Conservation (phyloP, 164 flowering plant genomes). For the Echeveria elegans region DNA sequence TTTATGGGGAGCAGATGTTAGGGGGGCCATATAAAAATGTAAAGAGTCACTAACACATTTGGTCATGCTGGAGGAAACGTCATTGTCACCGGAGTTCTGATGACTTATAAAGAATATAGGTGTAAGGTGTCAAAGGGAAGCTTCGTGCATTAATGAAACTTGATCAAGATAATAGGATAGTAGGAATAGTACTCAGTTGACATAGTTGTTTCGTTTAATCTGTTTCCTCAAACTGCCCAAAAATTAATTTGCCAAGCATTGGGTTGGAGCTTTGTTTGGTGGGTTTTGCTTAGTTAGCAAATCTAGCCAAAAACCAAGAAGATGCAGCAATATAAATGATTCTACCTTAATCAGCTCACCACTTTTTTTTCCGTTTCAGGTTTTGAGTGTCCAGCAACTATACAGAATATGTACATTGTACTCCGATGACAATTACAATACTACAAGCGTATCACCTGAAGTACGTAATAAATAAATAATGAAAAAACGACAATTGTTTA, state of each 20-base stretch:
- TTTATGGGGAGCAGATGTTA: not conserved
- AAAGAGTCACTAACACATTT: too few relatives aligned
- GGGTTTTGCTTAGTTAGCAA: too few relatives aligned
- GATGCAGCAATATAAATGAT: not conserved
- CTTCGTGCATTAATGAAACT: not conserved
- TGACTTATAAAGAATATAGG: too few relatives aligned
- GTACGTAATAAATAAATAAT: constrained; percentile 27
- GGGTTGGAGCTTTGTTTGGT: too few relatives aligned
- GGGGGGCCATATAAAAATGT: not conserved
- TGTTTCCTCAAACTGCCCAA: too few relatives aligned
- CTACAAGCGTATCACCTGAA: constrained; percentile 49
- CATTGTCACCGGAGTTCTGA: too few relatives aligned
- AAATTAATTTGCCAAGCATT: too few relatives aligned
- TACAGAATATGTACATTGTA: constrained; percentile 72
- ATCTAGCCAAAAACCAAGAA: too few relatives aligned
- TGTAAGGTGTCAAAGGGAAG: not conserved
- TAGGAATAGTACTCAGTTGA: not conserved
- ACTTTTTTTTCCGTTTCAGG: constrained; percentile 26
- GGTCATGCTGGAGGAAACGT: too few relatives aligned
- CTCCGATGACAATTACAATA: constrained; percentile 57
- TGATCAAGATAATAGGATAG: not conserved
- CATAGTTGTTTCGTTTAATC: too few relatives aligned
- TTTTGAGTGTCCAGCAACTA: constrained; percentile 65
- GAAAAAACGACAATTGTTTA: not conserved
- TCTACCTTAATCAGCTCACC: not conserved